Evolutionary conservation across 2,329 filamentous ascomycete species (phyloP), one percentile per base, ranked within the genome.

Genomic region (Colletotrichum coccodes): DNA sequence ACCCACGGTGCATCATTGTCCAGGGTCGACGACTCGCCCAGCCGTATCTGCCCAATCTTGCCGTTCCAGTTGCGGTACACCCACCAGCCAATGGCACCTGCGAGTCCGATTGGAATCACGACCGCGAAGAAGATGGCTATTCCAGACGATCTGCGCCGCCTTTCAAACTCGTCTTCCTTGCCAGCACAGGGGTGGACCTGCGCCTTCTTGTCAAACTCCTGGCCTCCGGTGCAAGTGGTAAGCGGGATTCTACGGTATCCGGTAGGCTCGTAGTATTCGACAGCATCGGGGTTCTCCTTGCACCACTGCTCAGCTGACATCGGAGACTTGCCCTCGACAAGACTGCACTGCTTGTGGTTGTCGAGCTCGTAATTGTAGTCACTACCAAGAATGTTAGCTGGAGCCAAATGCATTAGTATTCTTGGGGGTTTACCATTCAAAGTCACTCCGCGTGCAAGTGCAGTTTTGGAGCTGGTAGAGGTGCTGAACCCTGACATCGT

Each of bases 301-400:
- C 88, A 90, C 80, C 82, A 86, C 67, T 86, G 80, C 65, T 81
- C 75, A 9, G 83, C 83, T 34, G 85, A 81, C 14, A 86, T 75
- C 14, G 93, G 91, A 11, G 87, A 72, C 46, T 94, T 88, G 16
- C 95, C 95, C 0, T 87, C 79, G 1, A 98, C 94, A 14, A 97
- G 88, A 6, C 80, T 80, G 81, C 96, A 99, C 71, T 92, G 89
- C 54, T 92, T 92, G 76, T 95, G 92, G 32, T 83, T 86, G 79
- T 93, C 89, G 53, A 92, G 89, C 78, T 98, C 91, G 79, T 89
- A 99, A 80, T 99, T 99, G 86, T 94, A 99, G 78, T 97, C 95
- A 81, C 94, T 96, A 72, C 32, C 7, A 23, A 47, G 38, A 18
- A 40, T 21, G 72, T 81, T 73, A 81, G 79, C 68, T 64, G 42